Conservation (phyloP, 768 basidiomycete species). For the Scleroderma citrinum region DNA sequence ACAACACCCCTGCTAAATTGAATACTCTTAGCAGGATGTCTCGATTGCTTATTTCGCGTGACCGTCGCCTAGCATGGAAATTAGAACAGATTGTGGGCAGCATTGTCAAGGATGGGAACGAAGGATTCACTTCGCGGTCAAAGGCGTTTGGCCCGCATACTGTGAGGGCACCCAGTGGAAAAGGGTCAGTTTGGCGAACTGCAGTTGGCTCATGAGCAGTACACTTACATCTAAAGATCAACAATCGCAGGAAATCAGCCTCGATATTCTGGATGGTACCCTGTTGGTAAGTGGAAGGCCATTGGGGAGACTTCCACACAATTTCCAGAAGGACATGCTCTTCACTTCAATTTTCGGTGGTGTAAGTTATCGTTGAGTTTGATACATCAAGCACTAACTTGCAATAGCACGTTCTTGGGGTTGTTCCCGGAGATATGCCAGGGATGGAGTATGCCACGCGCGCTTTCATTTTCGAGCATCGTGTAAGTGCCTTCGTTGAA, state of each 20-base stretch:
- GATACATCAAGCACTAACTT: no score
- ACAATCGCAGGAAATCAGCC: slow-evolving; percentile 26
- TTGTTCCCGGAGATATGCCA: slow-evolving; percentile 14
- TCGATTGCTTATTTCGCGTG: slow-evolving; percentile 23
- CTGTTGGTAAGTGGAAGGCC: slow-evolving; percentile 39
- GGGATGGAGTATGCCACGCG: slow-evolving; percentile 12
- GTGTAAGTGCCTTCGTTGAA: not conserved
- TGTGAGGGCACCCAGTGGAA: slow-evolving; percentile 22
- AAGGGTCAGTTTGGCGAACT: slow-evolving; percentile 9
- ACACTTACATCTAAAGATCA: slow-evolving; percentile 12
- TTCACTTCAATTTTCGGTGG: slow-evolving; percentile 33
- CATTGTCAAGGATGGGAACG: slow-evolving; percentile 7
- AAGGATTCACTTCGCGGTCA: slow-evolving; percentile 26
- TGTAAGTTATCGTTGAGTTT: not conserved
- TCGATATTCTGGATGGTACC: slow-evolving; percentile 36
- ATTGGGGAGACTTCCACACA: slow-evolving; percentile 32
- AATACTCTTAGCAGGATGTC: slow-evolving; percentile 6
- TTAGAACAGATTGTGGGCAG: slow-evolving; percentile 19
- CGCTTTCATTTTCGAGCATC: not conserved
- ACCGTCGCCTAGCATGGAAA: slow-evolving; percentile 27
- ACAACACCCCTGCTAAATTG: slow-evolving; percentile 7
- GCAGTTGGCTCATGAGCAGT: slow-evolving; percentile 25
- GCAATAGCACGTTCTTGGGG: slow-evolving; percentile 21
- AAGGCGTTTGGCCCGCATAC: slow-evolving; percentile 27
- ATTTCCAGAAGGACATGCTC: slow-evolving; percentile 26